Evolutionary conservation across 1,284 basidiomycete genomes (phyloP).

Genomic region (Ceratobasidium sp.): DNA sequence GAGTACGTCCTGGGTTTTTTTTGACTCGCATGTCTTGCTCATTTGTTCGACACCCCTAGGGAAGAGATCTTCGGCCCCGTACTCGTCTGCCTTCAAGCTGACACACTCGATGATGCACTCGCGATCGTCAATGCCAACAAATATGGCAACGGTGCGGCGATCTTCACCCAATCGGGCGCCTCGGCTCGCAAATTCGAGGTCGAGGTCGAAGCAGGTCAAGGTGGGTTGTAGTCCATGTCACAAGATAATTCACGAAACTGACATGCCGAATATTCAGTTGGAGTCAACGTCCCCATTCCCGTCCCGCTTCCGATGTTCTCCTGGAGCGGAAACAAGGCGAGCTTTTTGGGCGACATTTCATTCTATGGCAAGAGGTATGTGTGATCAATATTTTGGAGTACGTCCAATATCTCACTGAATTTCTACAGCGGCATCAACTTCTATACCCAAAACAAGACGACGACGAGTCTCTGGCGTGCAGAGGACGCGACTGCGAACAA

Average conservation of each 20-base stretch:
- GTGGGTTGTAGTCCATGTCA: slow-evolving; percentile 39
- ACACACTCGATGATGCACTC: slow-evolving; percentile 91
- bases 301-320: slow-evolving; percentile 92
- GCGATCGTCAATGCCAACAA: slow-evolving; percentile 87
- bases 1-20: slow-evolving; percentile 58
- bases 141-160: slow-evolving; percentile 95
- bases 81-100: slow-evolving; percentile 78
- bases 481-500: slow-evolving; percentile 80
- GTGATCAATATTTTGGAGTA: slow-evolving; percentile 2
- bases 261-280: slow-evolving; percentile 55
- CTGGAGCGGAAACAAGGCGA: slow-evolving; percentile 91
- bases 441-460: slow-evolving; percentile 91
- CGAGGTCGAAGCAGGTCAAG: slow-evolving; percentile 87
- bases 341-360: slow-evolving; percentile 85
- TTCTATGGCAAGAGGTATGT: slow-evolving; percentile 86
- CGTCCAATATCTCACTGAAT: slow-evolving; percentile 1
- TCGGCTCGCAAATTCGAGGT: slow-evolving; percentile 94
- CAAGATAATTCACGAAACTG: neutral
- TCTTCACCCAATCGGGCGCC: slow-evolving; percentile 97
- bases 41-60: slow-evolving; percentile 54
- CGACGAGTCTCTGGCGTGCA: slow-evolving; percentile 80
- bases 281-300: slow-evolving; percentile 93
- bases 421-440: slow-evolving; percentile 77
- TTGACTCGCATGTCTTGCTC: neutral
- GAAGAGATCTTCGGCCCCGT: slow-evolving; percentile 97